Percentiles rank a stretch among this genome's conserved stretches.
Evolutionary conservation across 2,329 filamentous ascomycete genomes (phyloP).

Genomic region (Sporothrix pallida): DNA sequence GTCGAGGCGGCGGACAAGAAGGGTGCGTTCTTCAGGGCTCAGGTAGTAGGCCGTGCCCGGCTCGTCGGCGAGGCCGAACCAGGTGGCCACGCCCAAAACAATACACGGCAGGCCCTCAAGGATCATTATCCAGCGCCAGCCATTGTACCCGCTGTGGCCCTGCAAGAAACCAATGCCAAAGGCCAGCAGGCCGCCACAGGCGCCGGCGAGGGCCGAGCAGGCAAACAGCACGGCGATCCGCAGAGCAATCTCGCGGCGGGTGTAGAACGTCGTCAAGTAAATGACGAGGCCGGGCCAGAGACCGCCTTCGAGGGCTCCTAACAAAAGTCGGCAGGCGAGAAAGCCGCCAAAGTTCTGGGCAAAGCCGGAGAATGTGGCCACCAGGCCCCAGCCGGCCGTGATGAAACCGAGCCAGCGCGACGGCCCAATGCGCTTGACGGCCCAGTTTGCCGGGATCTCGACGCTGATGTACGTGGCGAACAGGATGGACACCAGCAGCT

Average conservation of each 20-base stretch:
- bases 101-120: constrained; percentile 56
- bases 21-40: constrained; percentile 56
- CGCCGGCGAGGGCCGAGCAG: constrained; percentile 71
- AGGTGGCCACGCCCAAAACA: constrained; percentile 60
- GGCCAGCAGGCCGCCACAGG: constrained; percentile 70
- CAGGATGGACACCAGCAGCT: constrained; percentile 54
- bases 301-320: constrained; percentile 66
- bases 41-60: constrained; percentile 67
- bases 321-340: constrained; percentile 69
- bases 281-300: constrained; percentile 50
- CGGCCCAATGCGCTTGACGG: constrained; percentile 67
- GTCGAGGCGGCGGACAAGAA: constrained; percentile 45
- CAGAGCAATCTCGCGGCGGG: constrained; percentile 71
- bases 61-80: constrained; percentile 65
- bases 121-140: constrained; percentile 78
- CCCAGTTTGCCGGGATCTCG: constrained; percentile 69
- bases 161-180: constrained; percentile 77
- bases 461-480: constrained; percentile 69
- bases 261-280: constrained; percentile 78
- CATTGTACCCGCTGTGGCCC: constrained; percentile 62
- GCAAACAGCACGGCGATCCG: constrained; percentile 74
- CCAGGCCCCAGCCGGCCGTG: constrained; percentile 67
- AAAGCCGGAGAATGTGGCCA: constrained; percentile 73
- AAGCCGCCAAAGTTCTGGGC: constrained; percentile 68
- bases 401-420: constrained; percentile 69